Evolutionary conservation across 257 asterid genomes (phyloP).

Genomic region (Nicotiana undulata): DNA sequence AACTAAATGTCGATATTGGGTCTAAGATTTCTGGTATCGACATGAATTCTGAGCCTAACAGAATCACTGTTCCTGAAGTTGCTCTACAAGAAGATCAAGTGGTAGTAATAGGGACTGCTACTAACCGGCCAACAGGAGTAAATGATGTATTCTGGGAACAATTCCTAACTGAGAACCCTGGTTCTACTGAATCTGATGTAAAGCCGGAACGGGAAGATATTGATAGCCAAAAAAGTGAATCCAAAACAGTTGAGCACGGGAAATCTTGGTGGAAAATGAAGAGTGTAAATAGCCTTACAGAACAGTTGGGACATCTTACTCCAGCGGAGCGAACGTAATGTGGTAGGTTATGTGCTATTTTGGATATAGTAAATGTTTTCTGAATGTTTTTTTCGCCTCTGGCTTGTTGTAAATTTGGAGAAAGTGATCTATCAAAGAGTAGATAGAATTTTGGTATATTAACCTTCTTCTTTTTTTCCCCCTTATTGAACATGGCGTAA

Average conservation of each 20-base stretch:
- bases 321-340: slow-evolving; percentile 58
- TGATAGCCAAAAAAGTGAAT: slow-evolving; percentile 38
- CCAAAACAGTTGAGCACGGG: slow-evolving; percentile 36
- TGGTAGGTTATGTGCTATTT: slow-evolving; percentile 12
- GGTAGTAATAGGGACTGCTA: slow-evolving; percentile 20
- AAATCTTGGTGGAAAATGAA: slow-evolving; percentile 55
- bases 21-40: slow-evolving; percentile 40
- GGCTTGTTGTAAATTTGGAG: neutral
- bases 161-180: slow-evolving; percentile 88
- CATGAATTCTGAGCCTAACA: slow-evolving; percentile 57
- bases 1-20: slow-evolving; percentile 34
- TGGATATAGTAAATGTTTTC: neutral
- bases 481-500: neutral
- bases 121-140: slow-evolving; percentile 46
- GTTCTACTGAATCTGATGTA: slow-evolving; percentile 44
- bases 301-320: slow-evolving; percentile 79
- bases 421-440: neutral
- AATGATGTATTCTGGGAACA: slow-evolving; percentile 97
- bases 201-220: slow-evolving; percentile 34
- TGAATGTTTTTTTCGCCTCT: neutral
- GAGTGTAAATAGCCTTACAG: slow-evolving; percentile 56
- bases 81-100: slow-evolving; percentile 30
- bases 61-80: slow-evolving; percentile 18
- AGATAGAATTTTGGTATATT: neutral
- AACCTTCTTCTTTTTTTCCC: neutral